Base-by-base conservation (phyloP, 352 stramenopile species). In the Phytophthora hybrid region DNA sequence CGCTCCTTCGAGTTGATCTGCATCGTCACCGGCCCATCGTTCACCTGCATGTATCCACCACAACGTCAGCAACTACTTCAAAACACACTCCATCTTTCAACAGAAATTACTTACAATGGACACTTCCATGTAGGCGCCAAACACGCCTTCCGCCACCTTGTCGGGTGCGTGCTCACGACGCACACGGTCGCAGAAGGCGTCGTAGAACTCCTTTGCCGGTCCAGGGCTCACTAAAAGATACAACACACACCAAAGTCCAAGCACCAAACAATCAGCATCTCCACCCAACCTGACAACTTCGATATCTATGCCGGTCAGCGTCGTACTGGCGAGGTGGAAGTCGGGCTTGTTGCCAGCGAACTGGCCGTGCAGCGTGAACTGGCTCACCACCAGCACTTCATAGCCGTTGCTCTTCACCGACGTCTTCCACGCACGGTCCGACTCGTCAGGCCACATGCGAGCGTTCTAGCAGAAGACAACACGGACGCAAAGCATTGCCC, bases 51-150 rank as follows among this genome's bases (percentile, higher is more conserved):
- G n/a, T 23, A 52, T 46, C 29, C 58, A 59, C 7, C 41, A 49
- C 52, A 64, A 66, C 32, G 49, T 75, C 16, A 75, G n/a, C 46
- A 13, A 55, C 4, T 49, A 29, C 18, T 37, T 51, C 26, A 13
- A 29, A 53, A 13, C 5, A 0, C 16, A 53, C n/a, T 14, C 19
- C 10, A 14, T 26, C 18, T 23, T 23, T 26, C 23, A 26, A 8
- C 16, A 51, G 9, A 54, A n/a, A 29, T 54, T 39, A 71, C 84
- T 64, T 73, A 94, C 90, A 56, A 96, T 68, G n/a, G 84, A 85
- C 21, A 95, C 90, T 75, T 97, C 90, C 90, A 95, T 97, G 71
- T 92, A 93, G 16, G 88, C 90, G 21, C 85, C 88, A 63, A 97
- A 97, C 37, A 92, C 78, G 34, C 90, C 90, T 59, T 95, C 87